A percentile compares a stretch with the other conserved stretches of the same genome.
These are phyloP conservation scores for Mucuna pruriens DNA, from an alignment of 306 rosid genomes.

Conservation along the genomic window DNA sequence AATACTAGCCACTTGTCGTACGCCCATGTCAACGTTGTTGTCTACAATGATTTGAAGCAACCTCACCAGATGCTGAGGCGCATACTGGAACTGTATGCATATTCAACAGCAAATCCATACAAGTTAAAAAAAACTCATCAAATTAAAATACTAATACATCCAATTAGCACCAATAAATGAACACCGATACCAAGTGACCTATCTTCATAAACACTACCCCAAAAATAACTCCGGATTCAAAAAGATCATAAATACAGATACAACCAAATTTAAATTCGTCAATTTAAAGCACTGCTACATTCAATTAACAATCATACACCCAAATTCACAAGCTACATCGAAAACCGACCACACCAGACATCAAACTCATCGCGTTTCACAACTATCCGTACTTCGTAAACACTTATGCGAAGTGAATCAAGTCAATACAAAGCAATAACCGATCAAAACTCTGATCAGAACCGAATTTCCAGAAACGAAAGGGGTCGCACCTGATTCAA, in stretches of 20 bases:
- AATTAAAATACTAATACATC: not conserved
- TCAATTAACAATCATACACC: not conserved
- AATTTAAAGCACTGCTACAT: not conserved
- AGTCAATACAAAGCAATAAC: not conserved
- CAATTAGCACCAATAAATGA: not conserved
- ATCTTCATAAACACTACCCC: not conserved
- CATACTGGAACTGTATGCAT: constrained; percentile 72
- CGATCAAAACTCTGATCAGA: constrained; percentile 23
- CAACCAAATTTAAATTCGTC: not conserved
- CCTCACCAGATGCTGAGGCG: constrained; percentile 96
- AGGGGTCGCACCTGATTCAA: constrained; percentile 72
- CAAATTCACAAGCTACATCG: not conserved
- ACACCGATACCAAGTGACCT: not conserved
- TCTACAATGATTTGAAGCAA: constrained; percentile 90
- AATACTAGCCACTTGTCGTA: constrained; percentile 95
- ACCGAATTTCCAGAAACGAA: constrained; percentile 14
- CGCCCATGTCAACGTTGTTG: constrained; percentile 77
- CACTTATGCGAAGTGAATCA: not conserved
- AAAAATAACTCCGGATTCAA: not conserved
- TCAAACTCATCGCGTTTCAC: not conserved
- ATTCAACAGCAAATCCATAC: not conserved
- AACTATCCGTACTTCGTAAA: not conserved
- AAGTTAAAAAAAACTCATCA: not conserved
- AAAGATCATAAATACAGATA: not conserved
- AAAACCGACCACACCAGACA: not conserved